Conservation (phyloP, 257 asterid genomes). For the Capsicum chinense region DNA sequence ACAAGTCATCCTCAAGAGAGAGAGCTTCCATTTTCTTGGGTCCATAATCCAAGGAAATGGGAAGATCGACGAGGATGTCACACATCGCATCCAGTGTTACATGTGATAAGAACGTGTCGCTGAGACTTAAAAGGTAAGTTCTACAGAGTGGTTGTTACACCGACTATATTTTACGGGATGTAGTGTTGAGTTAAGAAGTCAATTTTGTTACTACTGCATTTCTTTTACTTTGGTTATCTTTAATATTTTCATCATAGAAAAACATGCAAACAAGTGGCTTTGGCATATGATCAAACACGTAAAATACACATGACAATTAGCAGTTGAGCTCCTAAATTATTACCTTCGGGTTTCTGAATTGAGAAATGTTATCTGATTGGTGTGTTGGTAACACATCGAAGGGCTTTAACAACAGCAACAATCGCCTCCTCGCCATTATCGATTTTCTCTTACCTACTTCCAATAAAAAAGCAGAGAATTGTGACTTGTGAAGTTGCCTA, state of each 20-base stretch:
- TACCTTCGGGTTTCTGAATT: constrained; percentile 69
- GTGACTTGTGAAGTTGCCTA: not conserved
- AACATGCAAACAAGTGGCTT: constrained; percentile 21
- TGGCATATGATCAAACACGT: constrained; percentile 56
- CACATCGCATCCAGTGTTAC: not conserved
- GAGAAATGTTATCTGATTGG: constrained; percentile 34
- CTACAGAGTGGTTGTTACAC: not conserved
- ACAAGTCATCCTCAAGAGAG: not conserved
- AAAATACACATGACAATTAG: not conserved
- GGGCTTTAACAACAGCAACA: constrained; percentile 79
- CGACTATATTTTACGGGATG: not conserved
- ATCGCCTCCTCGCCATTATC: constrained; percentile 71
- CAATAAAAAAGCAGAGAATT: not conserved
- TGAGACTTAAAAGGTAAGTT: not conserved
- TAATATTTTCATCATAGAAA: not conserved
- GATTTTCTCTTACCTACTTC: not conserved
- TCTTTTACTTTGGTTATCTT: not conserved
- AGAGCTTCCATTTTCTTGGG: not conserved
- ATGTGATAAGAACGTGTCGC: not conserved
- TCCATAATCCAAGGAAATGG: not conserved
- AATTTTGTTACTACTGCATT: not conserved
- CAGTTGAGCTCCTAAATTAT: constrained; percentile 18
- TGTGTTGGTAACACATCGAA: constrained; percentile 71
- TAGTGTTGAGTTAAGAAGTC: not conserved
- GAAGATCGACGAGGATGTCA: not conserved